These are phyloP conservation scores for Zygosaccharomyces siamensis DNA, from an alignment of 805 yeast genomes.

Conservation along the genomic window DNA sequence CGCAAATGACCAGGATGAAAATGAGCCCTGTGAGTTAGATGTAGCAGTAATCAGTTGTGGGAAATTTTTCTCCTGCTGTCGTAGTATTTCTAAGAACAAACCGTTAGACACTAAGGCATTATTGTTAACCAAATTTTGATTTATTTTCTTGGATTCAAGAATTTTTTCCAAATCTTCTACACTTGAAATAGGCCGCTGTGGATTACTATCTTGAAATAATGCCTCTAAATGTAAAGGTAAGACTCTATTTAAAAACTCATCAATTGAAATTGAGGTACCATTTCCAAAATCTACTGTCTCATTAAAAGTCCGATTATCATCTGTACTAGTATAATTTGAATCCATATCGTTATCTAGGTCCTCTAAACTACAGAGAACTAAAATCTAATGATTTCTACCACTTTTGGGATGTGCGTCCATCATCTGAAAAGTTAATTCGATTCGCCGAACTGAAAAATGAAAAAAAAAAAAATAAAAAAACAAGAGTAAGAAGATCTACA, in stretches of 20 bases:
- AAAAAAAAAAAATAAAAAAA: background rate
- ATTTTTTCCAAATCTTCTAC: background rate
- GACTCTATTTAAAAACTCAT: slow-evolving; percentile 36
- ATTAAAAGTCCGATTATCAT: background rate
- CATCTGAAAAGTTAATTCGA: background rate
- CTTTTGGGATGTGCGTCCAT: no score
- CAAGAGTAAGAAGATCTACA: background rate
- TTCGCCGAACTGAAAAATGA: background rate
- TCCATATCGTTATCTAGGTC: background rate
- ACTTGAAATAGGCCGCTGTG: slow-evolving; percentile 8
- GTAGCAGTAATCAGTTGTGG: background rate
- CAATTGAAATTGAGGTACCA: slow-evolving; percentile 33
- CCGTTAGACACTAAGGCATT: background rate
- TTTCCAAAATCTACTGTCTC: slow-evolving; percentile 4
- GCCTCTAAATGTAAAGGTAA: slow-evolving; percentile 36
- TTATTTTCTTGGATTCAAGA: background rate
- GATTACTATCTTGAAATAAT: slow-evolving; percentile 24
- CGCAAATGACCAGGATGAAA: slow-evolving; percentile 59
- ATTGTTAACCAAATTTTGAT: background rate
- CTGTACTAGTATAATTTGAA: background rate
- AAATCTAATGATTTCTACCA: background rate
- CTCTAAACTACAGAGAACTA: no score
- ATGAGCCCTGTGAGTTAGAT: slow-evolving; percentile 7
- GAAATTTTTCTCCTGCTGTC: slow-evolving; percentile 7
- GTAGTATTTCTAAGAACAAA: slow-evolving; percentile 1